These are phyloP conservation scores for Cunninghamia lanceolata DNA, from an alignment of 75 land plant genomes.

Conservation along the genomic window DNA sequence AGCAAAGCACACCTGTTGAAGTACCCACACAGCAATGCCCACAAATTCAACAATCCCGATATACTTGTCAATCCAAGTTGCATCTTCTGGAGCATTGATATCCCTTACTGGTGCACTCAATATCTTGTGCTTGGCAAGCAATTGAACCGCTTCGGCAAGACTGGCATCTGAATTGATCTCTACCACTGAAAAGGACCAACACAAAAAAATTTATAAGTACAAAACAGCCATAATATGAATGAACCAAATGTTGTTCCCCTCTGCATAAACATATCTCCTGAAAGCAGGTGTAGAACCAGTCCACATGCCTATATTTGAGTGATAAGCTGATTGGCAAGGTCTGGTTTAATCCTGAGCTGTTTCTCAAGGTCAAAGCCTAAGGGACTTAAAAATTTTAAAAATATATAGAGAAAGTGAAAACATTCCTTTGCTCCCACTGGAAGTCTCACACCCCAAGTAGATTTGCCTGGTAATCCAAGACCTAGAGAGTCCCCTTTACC, in stretches of 20 bases:
- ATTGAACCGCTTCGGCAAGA: slow-evolving; percentile 65
- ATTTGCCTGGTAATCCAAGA: neutral
- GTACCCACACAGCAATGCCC: slow-evolving; percentile 77
- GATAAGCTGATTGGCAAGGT: neutral
- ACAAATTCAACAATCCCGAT: slow-evolving; percentile 86
- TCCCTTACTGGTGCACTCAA: slow-evolving; percentile 87
- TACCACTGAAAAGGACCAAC: slow-evolving; percentile 42
- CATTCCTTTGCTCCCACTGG: neutral
- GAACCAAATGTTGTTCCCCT: neutral
- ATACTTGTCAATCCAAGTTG: slow-evolving; percentile 88
- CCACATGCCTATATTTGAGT: neutral
- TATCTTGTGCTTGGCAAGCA: slow-evolving; percentile 53
- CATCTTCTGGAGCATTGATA: slow-evolving; percentile 71
- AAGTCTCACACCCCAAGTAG: neutral
- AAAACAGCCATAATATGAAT: neutral
- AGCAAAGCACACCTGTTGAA: slow-evolving; percentile 62
- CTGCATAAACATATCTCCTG: neutral
- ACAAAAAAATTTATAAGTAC: neutral
- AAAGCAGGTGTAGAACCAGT: neutral
- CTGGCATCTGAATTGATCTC: slow-evolving; percentile 72
- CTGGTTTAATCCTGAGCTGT: too few relatives aligned
- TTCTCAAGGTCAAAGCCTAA: neutral
- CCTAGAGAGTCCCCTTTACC: neutral
- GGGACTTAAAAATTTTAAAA: neutral
- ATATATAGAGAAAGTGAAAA: neutral